Base-by-base conservation (phyloP, 768 basidiomycete genomes). In the Mycena belliarum region DNA sequence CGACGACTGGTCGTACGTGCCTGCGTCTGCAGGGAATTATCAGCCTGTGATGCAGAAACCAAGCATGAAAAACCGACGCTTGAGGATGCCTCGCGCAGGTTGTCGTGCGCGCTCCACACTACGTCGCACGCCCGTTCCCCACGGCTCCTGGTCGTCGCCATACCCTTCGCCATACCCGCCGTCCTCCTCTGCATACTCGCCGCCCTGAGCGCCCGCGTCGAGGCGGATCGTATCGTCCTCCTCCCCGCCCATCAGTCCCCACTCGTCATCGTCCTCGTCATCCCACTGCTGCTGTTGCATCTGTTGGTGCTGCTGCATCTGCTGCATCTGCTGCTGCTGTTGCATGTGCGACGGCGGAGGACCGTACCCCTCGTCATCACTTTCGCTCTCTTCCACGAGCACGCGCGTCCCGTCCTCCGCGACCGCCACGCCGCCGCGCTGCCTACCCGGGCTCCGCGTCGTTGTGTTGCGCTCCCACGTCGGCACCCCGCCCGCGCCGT, bases 21-120 rank as follows among this genome's bases (percentile, higher is more conserved):
- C 80, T 11, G 90, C 88, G 69, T 87, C 91, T 92, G 18, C 18
- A 12, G 37, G 18, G 18, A 38, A 38, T 9, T 35, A 35, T 14
- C 11, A 35, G 14, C 29, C 29, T 14, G 14, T 6, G 29, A 32
- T 14, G 14, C 6, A 32, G 14, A 32, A 32, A 32, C 6, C 6
- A 15, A 37, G 35, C 35, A 37, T 14, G 18, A 15, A 37, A 37
- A 37, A 71, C 74, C 28, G 52, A 79, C 79, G 75, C 74, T 98
- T 99, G 60, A 99, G 74, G 55, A 99, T 98, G 21, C 96, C 93
- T 71, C 81, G 91, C 26, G 84, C 74, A 4, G 93, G 94, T 61
- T 75, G 66, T 64, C 82, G 76, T 37, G 79, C 74, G 72, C 83
- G 76, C 77, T 95, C 88, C 25, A 88, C 65, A 69, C 88, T 88